Evolutionary conservation across 208 protist genomes (phyloP).

Genomic region (Novymonas esmeraldas): DNA sequence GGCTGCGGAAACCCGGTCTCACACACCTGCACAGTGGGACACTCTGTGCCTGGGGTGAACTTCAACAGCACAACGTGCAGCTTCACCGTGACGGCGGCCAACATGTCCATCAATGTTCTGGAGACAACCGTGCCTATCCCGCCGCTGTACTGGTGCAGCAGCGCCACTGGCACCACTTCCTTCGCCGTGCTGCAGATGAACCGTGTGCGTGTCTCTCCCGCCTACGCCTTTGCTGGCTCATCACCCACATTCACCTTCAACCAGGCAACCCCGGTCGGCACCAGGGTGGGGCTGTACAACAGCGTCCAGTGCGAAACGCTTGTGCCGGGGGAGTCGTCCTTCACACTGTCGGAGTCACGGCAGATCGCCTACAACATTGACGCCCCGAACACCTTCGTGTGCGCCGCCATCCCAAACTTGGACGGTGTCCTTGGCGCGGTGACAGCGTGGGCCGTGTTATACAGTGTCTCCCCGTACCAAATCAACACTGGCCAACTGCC

Average conservation of each 20-base stretch:
- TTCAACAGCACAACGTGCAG: constrained; percentile 44
- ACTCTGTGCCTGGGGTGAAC: constrained; percentile 11
- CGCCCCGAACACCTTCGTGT: constrained; percentile 37
- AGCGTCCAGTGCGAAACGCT: constrained; percentile 24
- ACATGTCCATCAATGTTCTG: constrained; percentile 28
- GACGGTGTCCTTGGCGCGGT: constrained; percentile 22
- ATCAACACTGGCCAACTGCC: constrained; percentile 28
- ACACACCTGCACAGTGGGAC: constrained; percentile 40
- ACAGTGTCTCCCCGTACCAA: constrained; percentile 29
- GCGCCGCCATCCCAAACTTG: constrained; percentile 39
- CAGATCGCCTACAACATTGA: constrained; percentile 19
- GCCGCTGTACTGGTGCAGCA: constrained; percentile 60
- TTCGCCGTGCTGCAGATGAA: constrained; percentile 37
- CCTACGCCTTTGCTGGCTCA: constrained; percentile 29
- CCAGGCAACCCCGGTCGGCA: constrained; percentile 44
- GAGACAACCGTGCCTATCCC: constrained; percentile 31
- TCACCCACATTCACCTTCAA: constrained; percentile 35
- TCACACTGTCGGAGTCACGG: constrained; percentile 15
- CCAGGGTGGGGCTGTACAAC: constrained; percentile 49
- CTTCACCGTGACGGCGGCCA: constrained; percentile 43
- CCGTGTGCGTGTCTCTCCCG: constrained; percentile 33
- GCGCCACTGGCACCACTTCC: constrained; percentile 15
- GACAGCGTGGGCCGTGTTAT: constrained; percentile 26
- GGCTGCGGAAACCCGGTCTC: constrained; percentile 17
- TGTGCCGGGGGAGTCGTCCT: constrained; percentile 2